Base-by-base conservation (phyloP, 2,329 filamentous ascomycete genomes). In the Exophiala spinifera region DNA sequence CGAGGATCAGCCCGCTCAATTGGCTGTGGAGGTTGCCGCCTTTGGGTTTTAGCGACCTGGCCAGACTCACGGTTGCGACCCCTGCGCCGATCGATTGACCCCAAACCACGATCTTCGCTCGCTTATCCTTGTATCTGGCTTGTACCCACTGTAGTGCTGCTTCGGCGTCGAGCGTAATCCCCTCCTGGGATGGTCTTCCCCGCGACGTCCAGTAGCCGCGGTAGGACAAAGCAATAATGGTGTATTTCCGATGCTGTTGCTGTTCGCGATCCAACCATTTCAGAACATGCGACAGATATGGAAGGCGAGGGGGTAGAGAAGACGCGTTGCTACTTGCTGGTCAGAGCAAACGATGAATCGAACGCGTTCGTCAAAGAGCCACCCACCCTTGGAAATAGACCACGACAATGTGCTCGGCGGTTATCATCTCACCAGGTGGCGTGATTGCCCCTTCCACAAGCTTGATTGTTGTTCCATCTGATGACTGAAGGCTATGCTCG, bases 131-230 rank as follows among this genome's bases (percentile, higher is more conserved):
- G 46, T 77, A 73, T n/a, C 51, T 50, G 15, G 77, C 64, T 3
- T 74, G 73, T 20, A 87, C 77, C 85, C 86, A 89, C 8, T 73
- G 63, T 19, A 88, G 66, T 6, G 85, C 80, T 1, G 87, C 86
- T 53, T 79, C 74, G 1, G 85, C 80, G 67, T 92, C 88, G 15
- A 78, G 70, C 62, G 87, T 79, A 60, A 92, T 86, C 1, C 88
- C 88, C 34, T 70, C 72, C 65, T 91, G 87, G 2, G 83, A 86
- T 6, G 88, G 82, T 28, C 51, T 45, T 15, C 89, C 88, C 28
- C 81, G 78, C 1, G 87, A 91, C 10, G 78, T 89, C 89, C 88
- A 92, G 67, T 86, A 92, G 10, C 88, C 87, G 40, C 87, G 82
- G 66, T 89, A 82, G 4, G 79, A 81, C 5, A 81, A 63, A 3